Evolutionary conservation across 2,329 filamentous ascomycete genomes (phyloP).

Genomic region (Orbilia brochopaga): DNA sequence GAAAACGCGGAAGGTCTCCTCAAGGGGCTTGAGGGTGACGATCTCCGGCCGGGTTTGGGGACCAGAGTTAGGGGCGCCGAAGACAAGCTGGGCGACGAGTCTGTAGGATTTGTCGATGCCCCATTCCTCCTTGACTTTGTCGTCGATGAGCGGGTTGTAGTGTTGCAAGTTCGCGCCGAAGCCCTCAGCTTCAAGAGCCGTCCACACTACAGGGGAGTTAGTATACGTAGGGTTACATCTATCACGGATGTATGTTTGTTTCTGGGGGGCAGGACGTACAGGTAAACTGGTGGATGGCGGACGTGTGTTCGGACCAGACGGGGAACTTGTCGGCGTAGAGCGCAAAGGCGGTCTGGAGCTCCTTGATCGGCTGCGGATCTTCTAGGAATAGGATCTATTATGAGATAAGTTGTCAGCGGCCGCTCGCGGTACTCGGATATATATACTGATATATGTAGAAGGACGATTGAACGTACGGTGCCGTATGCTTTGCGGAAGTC

Average conservation of each 20-base stretch:
- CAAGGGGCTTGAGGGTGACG: constrained; percentile 65
- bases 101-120: constrained; percentile 74
- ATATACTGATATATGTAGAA: background rate
- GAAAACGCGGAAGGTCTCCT: constrained; percentile 58
- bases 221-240: too few relatives aligned
- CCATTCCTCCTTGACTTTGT: constrained; percentile 73
- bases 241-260: too few relatives aligned
- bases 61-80: constrained; percentile 69
- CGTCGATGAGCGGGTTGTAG: constrained; percentile 86
- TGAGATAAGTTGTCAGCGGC: constrained; percentile 5
- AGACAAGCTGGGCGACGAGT: constrained; percentile 82
- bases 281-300: constrained; percentile 80
- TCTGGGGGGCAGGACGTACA: constrained; percentile 55
- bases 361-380: constrained; percentile 71
- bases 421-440: constrained; percentile 1
- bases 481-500: constrained; percentile 76
- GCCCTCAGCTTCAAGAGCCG: constrained; percentile 79
- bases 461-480: constrained; percentile 65
- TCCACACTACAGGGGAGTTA: constrained; percentile 66
- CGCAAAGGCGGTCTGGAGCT: constrained; percentile 72
- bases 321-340: constrained; percentile 81
- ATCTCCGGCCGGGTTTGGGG: constrained; percentile 65
- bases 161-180: constrained; percentile 90
- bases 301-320: constrained; percentile 75
- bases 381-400: constrained; percentile 78